phyloP scores from a whole-genome alignment of 441 rosid genomes.

The Pelargonium fulgidum region DNA sequence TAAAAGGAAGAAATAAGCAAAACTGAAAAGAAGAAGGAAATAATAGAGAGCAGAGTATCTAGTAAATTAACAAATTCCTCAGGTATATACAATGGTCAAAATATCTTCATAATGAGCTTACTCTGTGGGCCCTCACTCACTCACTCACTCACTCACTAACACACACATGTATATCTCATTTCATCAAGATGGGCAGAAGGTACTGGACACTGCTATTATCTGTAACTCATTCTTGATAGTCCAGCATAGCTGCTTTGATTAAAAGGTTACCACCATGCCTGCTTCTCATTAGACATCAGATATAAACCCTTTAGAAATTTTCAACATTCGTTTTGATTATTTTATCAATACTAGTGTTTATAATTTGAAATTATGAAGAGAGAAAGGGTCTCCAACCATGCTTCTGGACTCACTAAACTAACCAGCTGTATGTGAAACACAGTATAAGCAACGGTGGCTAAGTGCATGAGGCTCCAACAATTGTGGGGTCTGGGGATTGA shows the following conservation, averaged over 20 bases:
- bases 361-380: neutral
- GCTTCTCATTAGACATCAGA: neutral
- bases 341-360: neutral
- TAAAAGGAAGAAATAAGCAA: slow-evolving; percentile 5
- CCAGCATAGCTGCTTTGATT: neutral
- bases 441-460: neutral
- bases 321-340: neutral
- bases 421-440: neutral
- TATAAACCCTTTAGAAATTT: neutral
- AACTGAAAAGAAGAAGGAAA: slow-evolving; percentile 1
- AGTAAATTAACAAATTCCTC: neutral
- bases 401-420: neutral
- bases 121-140: too few species aligned
- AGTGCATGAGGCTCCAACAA: too few species aligned
- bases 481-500: too few species aligned
- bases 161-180: neutral
- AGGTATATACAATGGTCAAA: neutral
- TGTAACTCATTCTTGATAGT: neutral
- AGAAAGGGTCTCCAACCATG: neutral
- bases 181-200: neutral
- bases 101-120: neutral
- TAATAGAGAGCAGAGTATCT: slow-evolving; percentile 3
- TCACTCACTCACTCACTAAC: too few species aligned
- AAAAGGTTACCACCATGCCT: neutral
- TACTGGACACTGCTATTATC: neutral